Evolutionary conservation across 192 early-diverging fungal genomes (phyloP).

Genomic region (Backusella australiensis): DNA sequence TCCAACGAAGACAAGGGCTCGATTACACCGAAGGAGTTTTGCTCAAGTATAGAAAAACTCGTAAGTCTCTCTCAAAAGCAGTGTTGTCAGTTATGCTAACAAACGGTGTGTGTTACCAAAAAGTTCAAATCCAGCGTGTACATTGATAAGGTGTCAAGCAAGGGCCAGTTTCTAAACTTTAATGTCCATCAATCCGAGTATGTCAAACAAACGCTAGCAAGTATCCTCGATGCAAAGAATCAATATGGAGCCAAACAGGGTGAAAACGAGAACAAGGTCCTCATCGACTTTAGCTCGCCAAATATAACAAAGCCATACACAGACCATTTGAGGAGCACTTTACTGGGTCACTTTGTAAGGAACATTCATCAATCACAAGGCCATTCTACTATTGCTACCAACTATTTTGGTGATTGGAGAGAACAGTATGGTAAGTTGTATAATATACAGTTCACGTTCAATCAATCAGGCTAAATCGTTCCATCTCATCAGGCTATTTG

Average conservation of each 20-base stretch:
- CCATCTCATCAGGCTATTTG: slow-evolving; percentile 50
- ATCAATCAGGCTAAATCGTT: too few relatives aligned
- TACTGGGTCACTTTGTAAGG: slow-evolving; percentile 86
- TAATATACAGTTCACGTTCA: background rate
- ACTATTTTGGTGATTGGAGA: slow-evolving; percentile 97
- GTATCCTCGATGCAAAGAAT: slow-evolving; percentile 44
- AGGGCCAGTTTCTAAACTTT: slow-evolving; percentile 71
- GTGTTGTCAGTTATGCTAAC: background rate
- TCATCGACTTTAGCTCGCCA: slow-evolving; percentile 93
- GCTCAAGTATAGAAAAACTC: background rate
- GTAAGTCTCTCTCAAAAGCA: background rate
- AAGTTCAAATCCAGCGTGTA: slow-evolving; percentile 43
- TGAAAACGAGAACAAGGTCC: slow-evolving; percentile 53
- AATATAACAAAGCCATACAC: slow-evolving; percentile 97
- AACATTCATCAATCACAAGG: slow-evolving; percentile 74
- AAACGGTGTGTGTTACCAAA: too few relatives aligned
- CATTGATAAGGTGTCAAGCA: slow-evolving; percentile 47
- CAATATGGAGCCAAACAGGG: slow-evolving; percentile 59
- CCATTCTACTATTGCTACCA: slow-evolving; percentile 77
- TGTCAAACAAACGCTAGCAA: slow-evolving; percentile 46
- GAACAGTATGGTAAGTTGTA: slow-evolving; percentile 82
- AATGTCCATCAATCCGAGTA: slow-evolving; percentile 49
- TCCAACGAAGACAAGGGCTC: background rate
- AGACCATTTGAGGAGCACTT: slow-evolving; percentile 91
- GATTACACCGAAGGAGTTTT: background rate